Evolutionary conservation across 1,284 basidiomycete species (phyloP), one percentile per base, ranked within the genome.

Genomic region (Malassezia cuniculi): DNA sequence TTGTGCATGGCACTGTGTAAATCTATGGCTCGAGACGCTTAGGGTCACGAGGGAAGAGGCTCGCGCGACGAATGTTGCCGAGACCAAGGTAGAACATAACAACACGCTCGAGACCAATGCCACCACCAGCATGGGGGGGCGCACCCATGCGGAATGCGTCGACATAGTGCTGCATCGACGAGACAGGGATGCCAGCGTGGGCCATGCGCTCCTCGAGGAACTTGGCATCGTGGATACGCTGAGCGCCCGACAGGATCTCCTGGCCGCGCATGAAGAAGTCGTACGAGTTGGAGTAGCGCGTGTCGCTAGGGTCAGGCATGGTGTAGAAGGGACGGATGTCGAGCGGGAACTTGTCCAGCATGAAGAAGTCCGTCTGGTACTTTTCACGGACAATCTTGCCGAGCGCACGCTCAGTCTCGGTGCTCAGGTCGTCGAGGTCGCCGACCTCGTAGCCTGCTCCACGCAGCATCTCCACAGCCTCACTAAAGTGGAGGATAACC

Each of bases 221-320:
- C 11, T 71, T 71, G 5, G 90, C 78, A 60, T 95, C 87, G 71
- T 97, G 93, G 38, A 94, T 79, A 73, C 89, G 85, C 69, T 97
- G 90, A 14, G 90, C 90, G 12, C 90, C 90, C 2, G 87, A 94
- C 20, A 97, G 74, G 60, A 97, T 95, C 70, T 97, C 90, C 70
- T 97, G 87, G 10, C 90, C 90, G 27, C 90, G 79, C 86, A 97
- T 94, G 77, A 97, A 95, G 71, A 97, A 95, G 72, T 97, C 90
- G 70, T 97, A 97, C 30, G 90, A 94, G 72, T 97, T 95, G 40
- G 89, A 93, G 39, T 94, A 75, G 31, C 52, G 52, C 34, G 26
- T 15, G 37, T 66, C 54, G 6, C 36, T 40, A 6, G 63, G 55
- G 36, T 66, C 61, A 15, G 63, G 63, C 63, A 66, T 66, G n/a